Evolutionary conservation across 2,329 filamentous ascomycete genomes (phyloP).

Genomic region (Didymella segeticola): DNA sequence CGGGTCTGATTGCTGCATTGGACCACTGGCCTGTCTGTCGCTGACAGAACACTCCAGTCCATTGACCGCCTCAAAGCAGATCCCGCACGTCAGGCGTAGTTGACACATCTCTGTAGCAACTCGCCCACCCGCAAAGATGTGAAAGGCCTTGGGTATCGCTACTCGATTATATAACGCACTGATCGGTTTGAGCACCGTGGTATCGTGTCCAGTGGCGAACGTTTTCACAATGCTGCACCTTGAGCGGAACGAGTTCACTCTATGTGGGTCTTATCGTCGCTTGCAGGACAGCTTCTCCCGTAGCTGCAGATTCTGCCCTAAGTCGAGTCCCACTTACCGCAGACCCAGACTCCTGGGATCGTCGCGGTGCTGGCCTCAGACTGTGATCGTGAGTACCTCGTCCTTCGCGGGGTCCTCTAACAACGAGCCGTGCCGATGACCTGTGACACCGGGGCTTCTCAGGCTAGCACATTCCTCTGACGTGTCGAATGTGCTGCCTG

Average conservation of each 20-base stretch:
- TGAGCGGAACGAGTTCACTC: slow-evolving; percentile 5
- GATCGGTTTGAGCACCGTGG: slow-evolving; percentile 9
- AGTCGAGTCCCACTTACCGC: slow-evolving; percentile 15
- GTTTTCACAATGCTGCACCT: slow-evolving; percentile 7
- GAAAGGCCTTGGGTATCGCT: background rate
- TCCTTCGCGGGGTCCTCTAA: background rate
- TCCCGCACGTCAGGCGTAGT: slow-evolving; percentile 3
- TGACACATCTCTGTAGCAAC: slow-evolving; percentile 9
- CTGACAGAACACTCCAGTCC: background rate
- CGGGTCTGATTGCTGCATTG: slow-evolving; percentile 1
- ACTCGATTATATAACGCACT: slow-evolving; percentile 1
- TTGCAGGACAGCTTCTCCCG: slow-evolving; percentile 10
- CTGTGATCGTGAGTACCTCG: background rate
- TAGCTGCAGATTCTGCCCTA: slow-evolving; percentile 10
- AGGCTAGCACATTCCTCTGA: background rate
- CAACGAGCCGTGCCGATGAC: slow-evolving; percentile 12
- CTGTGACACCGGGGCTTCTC: background rate
- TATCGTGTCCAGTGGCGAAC: slow-evolving; percentile 9
- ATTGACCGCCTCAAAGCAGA: slow-evolving; percentile 1
- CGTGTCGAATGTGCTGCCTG: background rate
- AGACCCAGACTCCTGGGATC: slow-evolving; percentile 14
- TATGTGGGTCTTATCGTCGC: slow-evolving; percentile 16
- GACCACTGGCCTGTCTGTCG: background rate
- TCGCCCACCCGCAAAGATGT: background rate
- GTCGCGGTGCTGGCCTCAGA: slow-evolving; percentile 2